A percentile compares a stretch with the other conserved stretches of the same genome.
Evolutionary conservation across 208 protist species (phyloP).

Genomic region (Acanthamoeba quina): DNA sequence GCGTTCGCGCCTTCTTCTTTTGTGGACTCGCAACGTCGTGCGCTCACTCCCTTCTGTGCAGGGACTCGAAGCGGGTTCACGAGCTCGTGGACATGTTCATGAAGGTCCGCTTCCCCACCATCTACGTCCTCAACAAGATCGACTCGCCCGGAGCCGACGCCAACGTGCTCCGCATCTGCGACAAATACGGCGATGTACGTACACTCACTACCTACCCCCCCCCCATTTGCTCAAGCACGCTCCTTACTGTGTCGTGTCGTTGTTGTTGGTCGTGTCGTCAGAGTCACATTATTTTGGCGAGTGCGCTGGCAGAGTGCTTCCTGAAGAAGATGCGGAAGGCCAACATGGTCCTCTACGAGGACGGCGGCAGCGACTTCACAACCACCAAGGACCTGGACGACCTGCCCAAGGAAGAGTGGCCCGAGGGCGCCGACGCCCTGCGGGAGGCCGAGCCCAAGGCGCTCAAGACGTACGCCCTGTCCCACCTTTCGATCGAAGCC

Average conservation of each 20-base stretch:
- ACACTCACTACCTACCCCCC: too few species aligned
- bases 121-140: conserved; percentile 84
- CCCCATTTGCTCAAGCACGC: too few species aligned
- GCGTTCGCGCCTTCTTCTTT: not conserved
- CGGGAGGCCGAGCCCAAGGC: conserved; percentile 15
- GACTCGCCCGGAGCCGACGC: conserved; percentile 75
- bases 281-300: conserved; percentile 75
- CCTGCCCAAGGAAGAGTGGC: conserved; percentile 36
- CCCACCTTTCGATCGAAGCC: not conserved
- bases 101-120: conserved; percentile 81
- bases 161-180: conserved; percentile 81
- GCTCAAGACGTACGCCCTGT: not conserved
- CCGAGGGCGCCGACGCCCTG: conserved; percentile 2
- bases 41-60: not conserved
- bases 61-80: conserved; percentile 42
- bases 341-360: conserved; percentile 75
- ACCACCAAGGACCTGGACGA: conserved; percentile 46
- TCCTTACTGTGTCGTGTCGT: not conserved
- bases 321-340: conserved; percentile 81
- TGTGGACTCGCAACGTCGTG: not conserved
- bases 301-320: conserved; percentile 84
- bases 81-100: conserved; percentile 81
- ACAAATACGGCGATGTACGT: conserved; percentile 76
- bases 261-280: not conserved
- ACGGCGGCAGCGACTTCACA: conserved; percentile 76